Conservation (phyloP, 805 yeast species). For the Saccharomycopsis fodiens region DNA sequence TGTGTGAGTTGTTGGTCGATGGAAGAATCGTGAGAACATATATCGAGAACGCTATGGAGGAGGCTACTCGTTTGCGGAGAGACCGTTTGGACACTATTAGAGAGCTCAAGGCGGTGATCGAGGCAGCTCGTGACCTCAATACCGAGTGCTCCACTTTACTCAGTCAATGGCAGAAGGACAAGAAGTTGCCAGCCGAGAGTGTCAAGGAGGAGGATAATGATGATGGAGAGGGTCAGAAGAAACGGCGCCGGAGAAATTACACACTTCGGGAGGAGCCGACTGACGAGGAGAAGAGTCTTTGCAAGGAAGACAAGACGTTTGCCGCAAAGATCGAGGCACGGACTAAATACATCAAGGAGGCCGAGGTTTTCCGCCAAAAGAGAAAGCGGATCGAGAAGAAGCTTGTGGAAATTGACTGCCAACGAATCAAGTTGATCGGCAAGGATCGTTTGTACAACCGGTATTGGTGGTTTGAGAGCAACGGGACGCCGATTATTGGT, state of each 20-base stretch:
- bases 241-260: slow-evolving; percentile 28
- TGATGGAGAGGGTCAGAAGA: slow-evolving; percentile 23
- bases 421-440: slow-evolving; percentile 70
- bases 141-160: slow-evolving; percentile 29
- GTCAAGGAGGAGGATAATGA: slow-evolving; percentile 5
- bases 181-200: slow-evolving; percentile 9
- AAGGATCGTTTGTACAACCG: slow-evolving; percentile 76
- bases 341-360: slow-evolving; percentile 29
- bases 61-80: slow-evolving; percentile 52
- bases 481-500: slow-evolving; percentile 59
- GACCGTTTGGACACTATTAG: slow-evolving; percentile 58
- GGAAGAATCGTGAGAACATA: slow-evolving; percentile 52
- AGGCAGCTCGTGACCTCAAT: slow-evolving; percentile 40
- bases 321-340: slow-evolving; percentile 38
- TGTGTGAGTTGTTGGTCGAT: slow-evolving; percentile 55
- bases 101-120: slow-evolving; percentile 48
- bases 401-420: slow-evolving; percentile 65
- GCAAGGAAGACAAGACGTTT: slow-evolving; percentile 37
- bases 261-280: slow-evolving; percentile 30
- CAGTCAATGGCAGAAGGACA: slow-evolving; percentile 19
- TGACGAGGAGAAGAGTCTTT: slow-evolving; percentile 30
- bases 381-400: slow-evolving; percentile 51
- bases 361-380: slow-evolving; percentile 40
- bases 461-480: slow-evolving; percentile 92
- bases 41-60: slow-evolving; percentile 64